These are phyloP conservation scores for Ustilago sp. DNA, from an alignment of 1,284 basidiomycete genomes.

Conservation along the genomic window DNA sequence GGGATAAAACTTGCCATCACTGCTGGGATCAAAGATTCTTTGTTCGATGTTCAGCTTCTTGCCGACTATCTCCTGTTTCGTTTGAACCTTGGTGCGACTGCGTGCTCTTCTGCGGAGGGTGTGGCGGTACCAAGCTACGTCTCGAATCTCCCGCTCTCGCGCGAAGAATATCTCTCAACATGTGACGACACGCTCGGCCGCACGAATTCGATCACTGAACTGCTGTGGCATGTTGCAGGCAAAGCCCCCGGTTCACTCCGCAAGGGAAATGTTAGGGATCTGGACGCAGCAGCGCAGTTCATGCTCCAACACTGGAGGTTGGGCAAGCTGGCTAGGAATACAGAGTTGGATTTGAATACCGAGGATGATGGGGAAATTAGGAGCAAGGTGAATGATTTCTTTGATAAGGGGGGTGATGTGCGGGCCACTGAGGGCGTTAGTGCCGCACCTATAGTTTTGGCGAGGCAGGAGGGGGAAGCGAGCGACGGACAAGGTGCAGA, in stretches of 20 bases:
- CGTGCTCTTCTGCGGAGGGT: neutral
- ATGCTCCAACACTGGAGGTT: slow-evolving; percentile 62
- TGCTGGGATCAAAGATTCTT: slow-evolving; percentile 91
- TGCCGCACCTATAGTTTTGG: neutral
- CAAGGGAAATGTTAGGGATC: slow-evolving; percentile 53
- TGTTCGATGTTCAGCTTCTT: slow-evolving; percentile 86
- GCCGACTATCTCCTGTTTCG: slow-evolving; percentile 89
- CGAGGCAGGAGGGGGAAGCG: neutral
- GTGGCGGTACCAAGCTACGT: slow-evolving; percentile 21
- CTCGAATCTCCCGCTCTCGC: slow-evolving; percentile 26
- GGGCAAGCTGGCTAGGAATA: slow-evolving; percentile 50
- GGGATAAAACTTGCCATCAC: slow-evolving; percentile 93
- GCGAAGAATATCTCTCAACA: slow-evolving; percentile 22
- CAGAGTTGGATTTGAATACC: slow-evolving; percentile 62
- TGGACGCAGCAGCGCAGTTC: slow-evolving; percentile 61
- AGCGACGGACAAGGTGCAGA: neutral
- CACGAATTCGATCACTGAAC: slow-evolving; percentile 55
- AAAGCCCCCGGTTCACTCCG: slow-evolving; percentile 61
- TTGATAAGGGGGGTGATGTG: slow-evolving; percentile 3
- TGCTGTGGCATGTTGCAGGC: slow-evolving; percentile 53
- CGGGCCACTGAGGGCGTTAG: neutral
- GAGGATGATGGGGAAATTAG: slow-evolving; percentile 13
- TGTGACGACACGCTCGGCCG: slow-evolving; percentile 21
- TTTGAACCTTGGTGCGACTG: slow-evolving; percentile 75
- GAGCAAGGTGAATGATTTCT: neutral